Base-by-base conservation (phyloP, 2,329 filamentous ascomycete genomes). In the Fusarium sp. region DNA sequence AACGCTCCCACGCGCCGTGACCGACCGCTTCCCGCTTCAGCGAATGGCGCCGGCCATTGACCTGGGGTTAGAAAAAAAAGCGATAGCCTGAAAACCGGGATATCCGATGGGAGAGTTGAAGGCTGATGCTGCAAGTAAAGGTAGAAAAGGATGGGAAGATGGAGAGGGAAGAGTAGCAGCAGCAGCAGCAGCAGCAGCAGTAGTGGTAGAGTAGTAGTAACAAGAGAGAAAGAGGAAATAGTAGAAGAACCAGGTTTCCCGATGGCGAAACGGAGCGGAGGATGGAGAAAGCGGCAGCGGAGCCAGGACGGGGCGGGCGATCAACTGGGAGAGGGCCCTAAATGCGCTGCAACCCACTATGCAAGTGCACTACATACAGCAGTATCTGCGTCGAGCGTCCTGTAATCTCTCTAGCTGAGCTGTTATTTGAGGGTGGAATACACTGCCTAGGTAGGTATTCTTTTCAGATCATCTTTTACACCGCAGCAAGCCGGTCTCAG, bases 1-100 rank as follows among this genome's bases (percentile, higher is more conserved):
- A 82, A 81, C 80, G 75, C 75, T 82, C 81, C 81, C 82, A 80
- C 80, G 79, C 81, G 82, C 80, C 82, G 81, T 80, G 80, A 81
- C 81, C 79, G 79, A 80, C 80, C 79, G 79, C 61, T 76, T 75
- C 72, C 74, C 76, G 74, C 71, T 55, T 79, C 85, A 86, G 74
- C 80, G 78, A 76, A 80, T 80, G 77, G 80, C 76, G 75, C 79
- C 77, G 81, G 79, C 80, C 84, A 86, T 86, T 82, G 81, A 79
- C 81, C 71, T 74, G 54, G 58, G 43, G 53, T 41, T 21, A 55
- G 19, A 19, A 63, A 56, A 56, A 63, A 56, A 57, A 59, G 49
- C 49, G 49, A 53, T 61, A 45, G 54, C 59, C 54, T 59, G 45
- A 44, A 38, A 46, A 52, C 49, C 47, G 60, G 51, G 50, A 54